Evolutionary conservation across 129 eudicot species (phyloP), one percentile per base, ranked within the genome.

Genomic region (Gnaphalium uliginosum): DNA sequence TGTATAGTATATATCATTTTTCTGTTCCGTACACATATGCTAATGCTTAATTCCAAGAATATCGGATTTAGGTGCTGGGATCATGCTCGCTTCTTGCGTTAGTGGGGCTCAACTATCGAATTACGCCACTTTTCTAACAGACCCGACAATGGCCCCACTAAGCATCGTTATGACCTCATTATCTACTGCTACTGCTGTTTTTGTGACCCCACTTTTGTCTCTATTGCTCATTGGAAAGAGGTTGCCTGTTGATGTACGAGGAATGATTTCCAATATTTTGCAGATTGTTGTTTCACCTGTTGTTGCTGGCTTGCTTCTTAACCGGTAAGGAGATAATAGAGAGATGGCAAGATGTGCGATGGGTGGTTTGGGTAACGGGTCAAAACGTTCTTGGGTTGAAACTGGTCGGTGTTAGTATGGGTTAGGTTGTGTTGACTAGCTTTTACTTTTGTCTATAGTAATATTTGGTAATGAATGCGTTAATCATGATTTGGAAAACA

Each of bases 51-150:
- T 75, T 63, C 23, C 72, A 21, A 48, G 22, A 69, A 33, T 72
- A 3, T 74, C 4, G 69, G n/a, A 43, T 76, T 35, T 85, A 94
- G 98, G 96, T 90, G 98, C 87, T 32, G 98, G 98, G 78, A 94
- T 94, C 78, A 86, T 94, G 96, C 72, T 94, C 66, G 81, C 96
- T 65, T 90, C 98, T 23, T 94, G 97, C 53, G 98, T 94, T 77
- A 94, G 98, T 68, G 98, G 98, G 41, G 98, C 98, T 71, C 98
- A 94, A 78, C 96, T 94, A 8, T 94, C 98, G 48, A 94, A 94
- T 72, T 94, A 94, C 48, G 97, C 98, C 66, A 94, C 98, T 32
- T 94, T 94, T 73, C 69, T 94, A 32, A 90, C 97, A 0, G 98
- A 94, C 81, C 96, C 98, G 19, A 13, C 68, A 51, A 90, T 94